Conservation (phyloP, 2,329 filamentous ascomycete genomes). For the Aureobasidium zeae region DNA sequence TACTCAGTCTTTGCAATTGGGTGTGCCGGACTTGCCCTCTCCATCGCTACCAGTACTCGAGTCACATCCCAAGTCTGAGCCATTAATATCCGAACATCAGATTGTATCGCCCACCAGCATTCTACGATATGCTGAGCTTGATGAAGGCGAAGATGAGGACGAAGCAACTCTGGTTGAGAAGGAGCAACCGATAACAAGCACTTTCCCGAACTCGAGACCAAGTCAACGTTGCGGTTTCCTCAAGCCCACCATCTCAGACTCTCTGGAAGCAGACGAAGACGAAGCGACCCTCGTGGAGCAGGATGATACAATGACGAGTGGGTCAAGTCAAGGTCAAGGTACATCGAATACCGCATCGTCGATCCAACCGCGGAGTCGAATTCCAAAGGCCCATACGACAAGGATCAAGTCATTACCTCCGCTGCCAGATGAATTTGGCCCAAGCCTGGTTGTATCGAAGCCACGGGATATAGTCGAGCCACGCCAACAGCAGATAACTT, state of each 20-base stretch:
- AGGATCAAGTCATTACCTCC: not conserved
- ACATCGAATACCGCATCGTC: not conserved
- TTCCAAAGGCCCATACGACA: not conserved
- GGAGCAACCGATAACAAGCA: no score
- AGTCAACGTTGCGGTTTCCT: no score
- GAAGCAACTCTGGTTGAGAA: no score
- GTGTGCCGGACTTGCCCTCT: not conserved
- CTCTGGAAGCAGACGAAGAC: not conserved
- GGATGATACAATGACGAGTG: not conserved
- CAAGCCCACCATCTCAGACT: no score
- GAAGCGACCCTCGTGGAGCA: slow-evolving; percentile 3
- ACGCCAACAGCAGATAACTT: slow-evolving; percentile 13
- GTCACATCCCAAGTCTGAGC: not conserved
- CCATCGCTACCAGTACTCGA: not conserved
- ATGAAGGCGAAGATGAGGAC: no score
- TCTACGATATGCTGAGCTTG: no score
- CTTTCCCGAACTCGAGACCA: no score
- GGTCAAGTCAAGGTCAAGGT: not conserved
- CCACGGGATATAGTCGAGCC: slow-evolving; percentile 5
- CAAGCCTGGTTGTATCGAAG: not conserved
- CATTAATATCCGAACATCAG: no score
- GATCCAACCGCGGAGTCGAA: not conserved
- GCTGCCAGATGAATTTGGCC: not conserved
- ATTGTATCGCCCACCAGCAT: no score
- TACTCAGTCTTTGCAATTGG: not conserved